Evolutionary conservation across 2,329 filamentous ascomycete genomes (phyloP), one percentile per base, ranked within the genome.

Genomic region (Cladosporium phlei): DNA sequence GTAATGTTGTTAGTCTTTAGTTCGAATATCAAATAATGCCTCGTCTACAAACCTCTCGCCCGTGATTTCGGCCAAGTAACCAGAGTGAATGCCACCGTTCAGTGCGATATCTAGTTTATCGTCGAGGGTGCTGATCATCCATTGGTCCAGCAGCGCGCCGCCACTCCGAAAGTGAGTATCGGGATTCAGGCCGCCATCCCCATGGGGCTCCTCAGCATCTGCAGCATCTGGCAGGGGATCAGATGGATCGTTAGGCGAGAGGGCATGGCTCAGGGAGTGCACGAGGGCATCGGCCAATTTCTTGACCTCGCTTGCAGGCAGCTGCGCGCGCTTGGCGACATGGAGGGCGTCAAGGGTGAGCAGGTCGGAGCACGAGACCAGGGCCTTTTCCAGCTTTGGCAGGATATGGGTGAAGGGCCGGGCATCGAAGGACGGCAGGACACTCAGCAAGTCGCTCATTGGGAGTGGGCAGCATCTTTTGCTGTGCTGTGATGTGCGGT

Each of bases 401-500:
- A 96, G 70, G 37, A 96, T 81, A 60, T 85, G 81, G 32, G 82
- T 75, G 69, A 86, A 91, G 52, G 77, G 76, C 61, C 78, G 75
- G 54, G 79, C 76, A 51, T 85, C 78, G 63, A 96, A 94, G 68
- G 81, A 77, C 59, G 91, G 89, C 55, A 96, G 78, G 64, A 94
- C 80, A 63, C 80, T 78, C 62, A 84, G 78, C 62, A 97, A 81
- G 79, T 97, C 91, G 60, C 83, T 88, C 88, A 94, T 94, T 38
- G 71, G 66, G 50, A 28, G 29, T 38, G 47, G 54, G 50, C 57
- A 59, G 55, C 52, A 51, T 58, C 53, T 39, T 47, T 50, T 46
- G 47, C 47, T 49, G 50, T 52, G 48, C 51, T 22, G 35, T 32
- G 35, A 33, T 34, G 28, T 24, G 24, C 19, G 28, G 30, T 11